A percentile compares a stretch with the other conserved stretches of the same genome.
Conservation (phyloP, 2,329 filamentous ascomycete species). For the Aspergillus arachidicola region DNA sequence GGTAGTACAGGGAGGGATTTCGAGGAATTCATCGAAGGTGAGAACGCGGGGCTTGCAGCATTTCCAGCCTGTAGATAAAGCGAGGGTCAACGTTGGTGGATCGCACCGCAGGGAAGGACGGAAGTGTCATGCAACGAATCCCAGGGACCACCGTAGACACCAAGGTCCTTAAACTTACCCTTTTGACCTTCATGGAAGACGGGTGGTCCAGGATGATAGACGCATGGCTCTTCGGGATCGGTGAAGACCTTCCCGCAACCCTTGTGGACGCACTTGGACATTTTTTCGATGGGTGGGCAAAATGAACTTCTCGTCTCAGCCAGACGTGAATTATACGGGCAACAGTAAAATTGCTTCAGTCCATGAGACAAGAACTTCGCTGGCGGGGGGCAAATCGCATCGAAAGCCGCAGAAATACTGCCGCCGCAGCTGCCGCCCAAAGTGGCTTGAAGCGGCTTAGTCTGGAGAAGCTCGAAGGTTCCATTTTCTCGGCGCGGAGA, state of each 20-base stretch:
- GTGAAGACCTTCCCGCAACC: constrained; percentile 89
- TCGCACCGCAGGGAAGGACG: neutral
- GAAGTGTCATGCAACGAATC: constrained; percentile 7
- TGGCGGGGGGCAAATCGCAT: constrained; percentile 6
- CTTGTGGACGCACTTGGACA: constrained; percentile 86
- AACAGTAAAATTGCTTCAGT: neutral
- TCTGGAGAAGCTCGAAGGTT: constrained; percentile 43
- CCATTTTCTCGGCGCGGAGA: constrained; percentile 28
- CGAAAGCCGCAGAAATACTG: constrained; percentile 13
- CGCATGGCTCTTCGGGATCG: constrained; percentile 79
- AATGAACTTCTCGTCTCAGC: neutral
- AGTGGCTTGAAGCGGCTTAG: constrained; percentile 36
- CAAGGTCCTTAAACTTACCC: constrained; percentile 62
- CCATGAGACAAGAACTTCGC: constrained; percentile 5
- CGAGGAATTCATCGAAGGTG: constrained; percentile 97
- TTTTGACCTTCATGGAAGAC: constrained; percentile 98
- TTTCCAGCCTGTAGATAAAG: constrained; percentile 75
- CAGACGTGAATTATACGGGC: neutral
- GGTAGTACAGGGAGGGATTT: constrained; percentile 86
- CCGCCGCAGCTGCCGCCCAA: constrained; percentile 7
- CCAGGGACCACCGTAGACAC: constrained; percentile 17
- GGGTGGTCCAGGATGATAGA: constrained; percentile 91
- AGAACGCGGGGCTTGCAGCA: constrained; percentile 97
- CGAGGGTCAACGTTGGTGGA: constrained; percentile 2
- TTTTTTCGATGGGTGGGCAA: constrained; percentile 29